A percentile compares a stretch with the other conserved stretches of the same genome.
Conservation (phyloP, 345 rosid genomes). For the Hibiscus trionum region DNA sequence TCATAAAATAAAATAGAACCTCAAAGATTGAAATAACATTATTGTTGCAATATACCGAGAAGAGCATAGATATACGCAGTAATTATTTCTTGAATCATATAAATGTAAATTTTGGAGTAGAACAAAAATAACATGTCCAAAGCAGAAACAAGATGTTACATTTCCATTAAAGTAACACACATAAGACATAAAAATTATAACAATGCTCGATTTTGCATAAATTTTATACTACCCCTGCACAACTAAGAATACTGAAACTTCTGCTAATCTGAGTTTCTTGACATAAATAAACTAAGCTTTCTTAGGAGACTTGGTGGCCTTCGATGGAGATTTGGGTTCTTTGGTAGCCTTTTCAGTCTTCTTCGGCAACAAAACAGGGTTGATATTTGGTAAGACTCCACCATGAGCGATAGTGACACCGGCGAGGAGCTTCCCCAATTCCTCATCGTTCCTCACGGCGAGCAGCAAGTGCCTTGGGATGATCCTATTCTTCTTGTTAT, state of each 20-base stretch:
- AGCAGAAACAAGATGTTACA: not conserved
- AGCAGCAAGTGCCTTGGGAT: slow-evolving; percentile 54
- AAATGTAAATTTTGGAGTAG: too few relatives aligned
- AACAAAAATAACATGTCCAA: not conserved
- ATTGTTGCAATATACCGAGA: too few relatives aligned
- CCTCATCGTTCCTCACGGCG: slow-evolving; percentile 71
- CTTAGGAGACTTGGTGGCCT: slow-evolving; percentile 61
- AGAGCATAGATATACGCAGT: too few relatives aligned
- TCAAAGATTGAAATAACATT: too few relatives aligned
- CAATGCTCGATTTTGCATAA: too few relatives aligned
- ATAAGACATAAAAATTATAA: too few relatives aligned
- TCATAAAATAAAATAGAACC: too few relatives aligned
- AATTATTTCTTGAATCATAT: too few relatives aligned
- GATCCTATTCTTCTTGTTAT: slow-evolving; percentile 70
- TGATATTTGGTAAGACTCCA: slow-evolving; percentile 62
- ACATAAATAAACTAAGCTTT: slow-evolving; percentile 24
- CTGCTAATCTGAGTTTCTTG: not conserved
- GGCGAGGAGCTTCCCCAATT: slow-evolving; percentile 51
- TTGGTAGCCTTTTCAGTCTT: slow-evolving; percentile 38
- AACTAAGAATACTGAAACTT: not conserved
- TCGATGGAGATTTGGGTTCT: slow-evolving; percentile 56
- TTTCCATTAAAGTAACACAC: not conserved
- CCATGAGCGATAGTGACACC: slow-evolving; percentile 69
- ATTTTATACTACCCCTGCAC: too few relatives aligned
- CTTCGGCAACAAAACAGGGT: slow-evolving; percentile 59